Evolutionary conservation across 108 stramenopile species (phyloP).

Genomic region (Tribonema minus): DNA sequence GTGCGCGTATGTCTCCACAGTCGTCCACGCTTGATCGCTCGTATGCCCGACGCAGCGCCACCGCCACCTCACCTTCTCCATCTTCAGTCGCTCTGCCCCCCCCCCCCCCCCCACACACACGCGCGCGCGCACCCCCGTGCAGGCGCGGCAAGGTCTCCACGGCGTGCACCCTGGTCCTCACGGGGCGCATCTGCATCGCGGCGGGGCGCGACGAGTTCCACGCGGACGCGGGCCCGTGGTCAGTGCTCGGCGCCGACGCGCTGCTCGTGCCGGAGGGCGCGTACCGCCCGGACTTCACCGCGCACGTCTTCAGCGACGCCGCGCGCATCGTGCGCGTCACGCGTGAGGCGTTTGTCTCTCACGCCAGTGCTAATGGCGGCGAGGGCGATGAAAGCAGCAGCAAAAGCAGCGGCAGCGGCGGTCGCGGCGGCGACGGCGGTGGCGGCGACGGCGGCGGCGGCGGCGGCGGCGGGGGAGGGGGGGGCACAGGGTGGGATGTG

Average conservation of each 20-base stretch:
- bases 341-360: no score
- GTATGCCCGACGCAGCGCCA: no score
- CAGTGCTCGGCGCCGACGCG: neutral
- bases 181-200: slow-evolving; percentile 3
- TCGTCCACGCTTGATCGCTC: no score
- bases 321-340: neutral
- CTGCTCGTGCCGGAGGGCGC: neutral
- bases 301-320: neutral
- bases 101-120: no score
- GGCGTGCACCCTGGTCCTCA: slow-evolving; percentile 18
- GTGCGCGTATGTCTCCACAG: no score
- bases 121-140: no score
- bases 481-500: neutral
- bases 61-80: no score
- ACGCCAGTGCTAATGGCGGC: neutral
- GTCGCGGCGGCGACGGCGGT: neutral
- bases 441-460: neutral
- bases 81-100: no score
- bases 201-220: slow-evolving; percentile 5
- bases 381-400: neutral
- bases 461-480: neutral
- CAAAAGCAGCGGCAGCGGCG: neutral
- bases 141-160: slow-evolving; percentile 17
- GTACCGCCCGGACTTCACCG: neutral
- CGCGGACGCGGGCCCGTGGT: neutral